Evolutionary conservation across 73 alveolate species (phyloP), one percentile per base, ranked within the genome.

Genomic region (Paramecium primaurelia): DNA sequence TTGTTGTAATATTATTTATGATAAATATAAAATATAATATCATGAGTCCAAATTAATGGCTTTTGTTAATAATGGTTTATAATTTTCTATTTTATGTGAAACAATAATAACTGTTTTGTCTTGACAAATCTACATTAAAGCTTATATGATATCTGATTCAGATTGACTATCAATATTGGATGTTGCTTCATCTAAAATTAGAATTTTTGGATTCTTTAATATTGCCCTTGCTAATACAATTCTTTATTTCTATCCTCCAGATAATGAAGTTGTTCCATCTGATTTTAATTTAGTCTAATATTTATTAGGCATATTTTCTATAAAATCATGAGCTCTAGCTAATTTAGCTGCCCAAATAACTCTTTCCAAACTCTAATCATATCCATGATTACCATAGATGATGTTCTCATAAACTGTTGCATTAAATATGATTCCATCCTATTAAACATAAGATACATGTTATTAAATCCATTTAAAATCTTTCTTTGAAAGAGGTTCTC

Each of bases 181-280:
- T 16, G 94, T 89, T 2, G 92, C 94, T 89, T 89, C 94, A 71
- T 89, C 94, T 71, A 89, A 73, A 14, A 89, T 89, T 10, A 89
- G 68, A 40, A 89, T 89, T 71, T 37, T 89, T 11, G 94, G 94
- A 73, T 89, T 59, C 26, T 89, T 89, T 16, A 89, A 6, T 18
- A 89, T 71, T 37, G 94, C 94, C 36, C 94, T 77, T n/a, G 94
- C 94, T 71, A 89, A 71, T 25, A 71, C 88, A 4, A 89, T 77
- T 71, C 94, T 89, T 45, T 89, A 32, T 71, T 83, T 89, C 45
- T 89, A 71, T 42, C 94, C 94, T 42, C 94, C 94, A n/a, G 94
- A 89, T 30, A 87, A 77, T 6, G 83, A 73, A 16, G 83, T 64
- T 12, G 86, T 77, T 87, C 88, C 59, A 64, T 87, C 93, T 12